Conservation (phyloP, 148 eudicot genomes). For the Beta vulgaris region DNA sequence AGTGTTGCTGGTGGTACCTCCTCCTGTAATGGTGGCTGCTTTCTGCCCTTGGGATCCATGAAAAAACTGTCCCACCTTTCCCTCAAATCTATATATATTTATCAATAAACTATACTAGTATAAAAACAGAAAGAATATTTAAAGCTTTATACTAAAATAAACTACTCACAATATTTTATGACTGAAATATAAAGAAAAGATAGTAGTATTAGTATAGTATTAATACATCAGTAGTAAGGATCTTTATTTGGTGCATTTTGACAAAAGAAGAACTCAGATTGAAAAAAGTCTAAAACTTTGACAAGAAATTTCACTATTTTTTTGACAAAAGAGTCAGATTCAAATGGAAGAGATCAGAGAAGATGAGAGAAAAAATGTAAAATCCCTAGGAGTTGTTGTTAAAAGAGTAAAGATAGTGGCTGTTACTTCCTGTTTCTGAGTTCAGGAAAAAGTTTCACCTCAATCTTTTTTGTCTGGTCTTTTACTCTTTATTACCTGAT, state of each 20-base stretch:
- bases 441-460: neutral
- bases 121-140: neutral
- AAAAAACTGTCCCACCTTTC: slow-evolving; percentile 25
- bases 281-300: slow-evolving; percentile 7
- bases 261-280: too few relatives aligned
- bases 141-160: neutral
- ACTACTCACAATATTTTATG: neutral
- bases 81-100: neutral
- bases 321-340: slow-evolving; percentile 11
- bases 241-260: too few relatives aligned
- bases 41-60: slow-evolving; percentile 61
- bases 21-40: slow-evolving; percentile 27
- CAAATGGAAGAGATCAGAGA: neutral
- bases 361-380: neutral
- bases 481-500: neutral
- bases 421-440: neutral
- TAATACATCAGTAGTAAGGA: too few relatives aligned
- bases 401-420: neutral
- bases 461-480: neutral
- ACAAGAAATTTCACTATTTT: slow-evolving; percentile 26
- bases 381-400: slow-evolving; percentile 7
- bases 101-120: neutral
- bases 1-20: slow-evolving; percentile 18
- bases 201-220: neutral
- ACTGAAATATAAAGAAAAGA: neutral